Conservation (phyloP, 345 rosid genomes). For the Citrus mangshanensis region DNA sequence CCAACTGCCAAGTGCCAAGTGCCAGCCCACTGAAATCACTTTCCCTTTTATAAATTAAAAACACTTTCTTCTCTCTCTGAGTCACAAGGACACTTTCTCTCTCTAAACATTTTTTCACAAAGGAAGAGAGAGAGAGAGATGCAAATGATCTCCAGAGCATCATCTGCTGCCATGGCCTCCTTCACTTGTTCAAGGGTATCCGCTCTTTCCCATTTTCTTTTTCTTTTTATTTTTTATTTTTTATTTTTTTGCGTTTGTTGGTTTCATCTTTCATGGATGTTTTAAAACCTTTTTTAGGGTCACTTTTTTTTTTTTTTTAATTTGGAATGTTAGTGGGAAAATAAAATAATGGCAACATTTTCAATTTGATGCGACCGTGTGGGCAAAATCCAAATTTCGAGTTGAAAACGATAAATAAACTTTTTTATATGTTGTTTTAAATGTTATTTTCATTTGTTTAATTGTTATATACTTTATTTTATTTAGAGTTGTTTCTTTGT, state of each 20-base stretch:
- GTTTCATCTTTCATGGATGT: neutral
- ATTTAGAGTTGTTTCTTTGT: neutral
- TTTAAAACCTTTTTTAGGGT: neutral
- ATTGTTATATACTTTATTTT: neutral
- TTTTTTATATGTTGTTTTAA: neutral
- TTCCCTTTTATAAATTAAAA: neutral
- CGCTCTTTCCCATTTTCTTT: neutral
- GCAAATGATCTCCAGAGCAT: conserved; percentile 76
- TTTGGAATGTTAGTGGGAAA: neutral
- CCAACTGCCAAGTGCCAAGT: neutral
- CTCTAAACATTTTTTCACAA: neutral
- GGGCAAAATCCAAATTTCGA: neutral
- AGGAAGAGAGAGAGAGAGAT: conserved; percentile 25
- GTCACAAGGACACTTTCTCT: neutral
- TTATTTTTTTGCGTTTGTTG: neutral
- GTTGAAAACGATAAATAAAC: neutral
- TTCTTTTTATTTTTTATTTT: neutral
- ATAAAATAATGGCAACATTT: neutral
- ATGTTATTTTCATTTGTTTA: conserved; percentile 1
- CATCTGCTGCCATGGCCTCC: conserved; percentile 72
- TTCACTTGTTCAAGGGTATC: conserved; percentile 65
- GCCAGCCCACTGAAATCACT: neutral
- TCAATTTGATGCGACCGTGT: conserved; percentile 5
- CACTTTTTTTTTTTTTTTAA: too few species aligned
- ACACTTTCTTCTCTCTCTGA: neutral